phyloP scores from a whole-genome alignment of 495 filamentous ascomycete species.

The Neurospora sp. region DNA sequence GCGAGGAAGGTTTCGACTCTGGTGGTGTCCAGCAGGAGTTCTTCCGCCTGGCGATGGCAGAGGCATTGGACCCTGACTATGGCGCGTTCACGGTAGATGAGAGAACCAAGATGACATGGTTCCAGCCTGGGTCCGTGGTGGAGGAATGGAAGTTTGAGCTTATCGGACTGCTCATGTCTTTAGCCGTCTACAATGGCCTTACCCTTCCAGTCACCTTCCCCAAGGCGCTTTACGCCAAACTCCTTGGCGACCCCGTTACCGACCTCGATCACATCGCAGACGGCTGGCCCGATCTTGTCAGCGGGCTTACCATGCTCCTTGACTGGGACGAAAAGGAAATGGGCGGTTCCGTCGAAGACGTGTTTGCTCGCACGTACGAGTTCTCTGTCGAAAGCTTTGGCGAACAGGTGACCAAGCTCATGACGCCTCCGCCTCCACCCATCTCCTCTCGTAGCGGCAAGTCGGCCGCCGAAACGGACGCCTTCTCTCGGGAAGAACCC shows the following conservation, averaged over 20 bases:
- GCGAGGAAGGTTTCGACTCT: conserved; percentile 85
- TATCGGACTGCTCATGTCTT: conserved; percentile 71
- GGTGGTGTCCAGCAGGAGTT: conserved; percentile 95
- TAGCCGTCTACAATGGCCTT: conserved; percentile 92
- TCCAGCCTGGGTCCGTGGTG: conserved; percentile 69
- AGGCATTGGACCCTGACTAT: conserved; percentile 66
- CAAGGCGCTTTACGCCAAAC: conserved; percentile 67
- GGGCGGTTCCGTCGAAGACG: conserved; percentile 61
- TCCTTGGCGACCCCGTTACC: conserved; percentile 56
- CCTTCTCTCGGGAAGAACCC: conserved; percentile 1
- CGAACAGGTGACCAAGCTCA: conserved; percentile 36
- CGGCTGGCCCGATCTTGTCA: conserved; percentile 74
- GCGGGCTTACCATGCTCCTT: conserved; percentile 58
- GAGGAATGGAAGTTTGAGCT: conserved; percentile 85
- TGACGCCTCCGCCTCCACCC: conserved; percentile 20
- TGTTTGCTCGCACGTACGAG: conserved; percentile 73
- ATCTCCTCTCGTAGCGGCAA: not conserved
- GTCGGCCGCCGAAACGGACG: not conserved
- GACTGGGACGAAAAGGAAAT: conserved; percentile 57
- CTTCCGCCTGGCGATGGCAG: conserved; percentile 69
- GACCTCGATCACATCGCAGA: conserved; percentile 68
- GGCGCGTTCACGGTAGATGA: conserved; percentile 67
- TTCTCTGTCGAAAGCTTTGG: conserved; percentile 70
- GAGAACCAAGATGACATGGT: conserved; percentile 71
- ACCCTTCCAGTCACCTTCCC: conserved; percentile 86